Evolutionary conservation across 495 filamentous ascomycete genomes (phyloP).

Genomic region (Trichoderma orchidacearum): DNA sequence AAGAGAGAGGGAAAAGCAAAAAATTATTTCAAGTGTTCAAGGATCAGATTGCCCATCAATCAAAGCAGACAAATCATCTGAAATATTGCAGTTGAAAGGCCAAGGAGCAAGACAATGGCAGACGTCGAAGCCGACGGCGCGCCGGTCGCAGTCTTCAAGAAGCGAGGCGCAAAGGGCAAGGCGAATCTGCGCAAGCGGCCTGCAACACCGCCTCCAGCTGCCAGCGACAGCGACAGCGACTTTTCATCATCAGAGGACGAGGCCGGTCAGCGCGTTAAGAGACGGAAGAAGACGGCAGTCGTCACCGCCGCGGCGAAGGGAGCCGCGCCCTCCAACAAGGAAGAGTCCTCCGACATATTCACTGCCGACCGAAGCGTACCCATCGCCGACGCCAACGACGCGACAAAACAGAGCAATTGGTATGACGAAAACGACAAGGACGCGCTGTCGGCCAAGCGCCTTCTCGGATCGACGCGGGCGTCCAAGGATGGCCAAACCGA

Average conservation of each 20-base stretch:
- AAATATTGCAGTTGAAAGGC: not conserved
- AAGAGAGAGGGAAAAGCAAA: no score
- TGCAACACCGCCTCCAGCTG: conserved; percentile 62
- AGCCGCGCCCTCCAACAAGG: conserved; percentile 20
- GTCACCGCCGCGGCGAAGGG: conserved; percentile 41
- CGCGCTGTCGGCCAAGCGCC: conserved; percentile 40
- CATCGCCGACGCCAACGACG: conserved; percentile 63
- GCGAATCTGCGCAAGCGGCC: conserved; percentile 71
- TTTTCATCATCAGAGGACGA: conserved; percentile 72
- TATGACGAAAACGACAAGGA: conserved; percentile 51
- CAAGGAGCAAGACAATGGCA: conserved; percentile 5
- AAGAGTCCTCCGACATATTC: conserved; percentile 41
- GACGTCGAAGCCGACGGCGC: conserved; percentile 16
- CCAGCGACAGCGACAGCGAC: conserved; percentile 38
- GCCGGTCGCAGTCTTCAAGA: conserved; percentile 68
- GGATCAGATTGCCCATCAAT: no score
- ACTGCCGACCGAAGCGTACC: conserved; percentile 41
- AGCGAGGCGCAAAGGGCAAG: conserved; percentile 63
- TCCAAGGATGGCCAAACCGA: conserved; percentile 22
- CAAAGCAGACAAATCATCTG: no score
- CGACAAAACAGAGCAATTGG: conserved; percentile 89
- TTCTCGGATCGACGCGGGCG: conserved; percentile 49
- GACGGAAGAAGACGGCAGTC: conserved; percentile 54
- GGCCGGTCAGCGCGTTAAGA: conserved; percentile 58
- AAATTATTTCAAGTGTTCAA: no score